These are phyloP conservation scores for Acanthamoeba culbertsoni DNA, from an alignment of 208 protist species.

Conservation along the genomic window DNA sequence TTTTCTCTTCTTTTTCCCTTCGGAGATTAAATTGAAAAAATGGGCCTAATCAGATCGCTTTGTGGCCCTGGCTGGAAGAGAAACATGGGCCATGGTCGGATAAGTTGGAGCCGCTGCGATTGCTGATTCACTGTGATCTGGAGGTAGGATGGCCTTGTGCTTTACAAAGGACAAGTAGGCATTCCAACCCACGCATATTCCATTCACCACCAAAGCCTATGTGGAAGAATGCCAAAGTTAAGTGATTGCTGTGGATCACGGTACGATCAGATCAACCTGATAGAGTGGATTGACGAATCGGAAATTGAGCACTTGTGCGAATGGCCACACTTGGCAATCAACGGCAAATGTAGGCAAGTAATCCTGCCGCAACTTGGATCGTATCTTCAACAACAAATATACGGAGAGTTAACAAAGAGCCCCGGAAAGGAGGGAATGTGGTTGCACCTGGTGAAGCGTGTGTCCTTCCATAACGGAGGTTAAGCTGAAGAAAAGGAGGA, in stretches of 20 bases:
- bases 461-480: slow-evolving; percentile 42
- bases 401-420: neutral
- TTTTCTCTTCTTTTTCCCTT: no score
- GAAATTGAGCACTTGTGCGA: slow-evolving; percentile 23
- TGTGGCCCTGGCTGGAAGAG: neutral
- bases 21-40: no score
- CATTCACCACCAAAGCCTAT: slow-evolving; percentile 31
- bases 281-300: slow-evolving; percentile 12
- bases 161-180: slow-evolving; percentile 47
- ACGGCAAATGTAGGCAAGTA: slow-evolving; percentile 16
- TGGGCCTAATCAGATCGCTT: no score
- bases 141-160: slow-evolving; percentile 36
- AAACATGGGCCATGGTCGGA: neutral
- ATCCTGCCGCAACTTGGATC: slow-evolving; percentile 37
- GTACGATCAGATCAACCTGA: neutral
- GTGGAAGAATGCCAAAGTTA: neutral
- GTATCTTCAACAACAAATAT: no score
- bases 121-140: neutral
- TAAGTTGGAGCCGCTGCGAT: neutral
- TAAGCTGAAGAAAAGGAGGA: slow-evolving; percentile 27
- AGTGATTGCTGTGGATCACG: neutral
- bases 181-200: slow-evolving; percentile 29
- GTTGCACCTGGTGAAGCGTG: neutral
- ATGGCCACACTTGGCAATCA: slow-evolving; percentile 26
- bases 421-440: neutral